Percentiles rank a stretch among this genome's conserved stretches.
phyloP scores from a whole-genome alignment of 1,139 yeast genomes.

The Hansenula lynferdii region DNA sequence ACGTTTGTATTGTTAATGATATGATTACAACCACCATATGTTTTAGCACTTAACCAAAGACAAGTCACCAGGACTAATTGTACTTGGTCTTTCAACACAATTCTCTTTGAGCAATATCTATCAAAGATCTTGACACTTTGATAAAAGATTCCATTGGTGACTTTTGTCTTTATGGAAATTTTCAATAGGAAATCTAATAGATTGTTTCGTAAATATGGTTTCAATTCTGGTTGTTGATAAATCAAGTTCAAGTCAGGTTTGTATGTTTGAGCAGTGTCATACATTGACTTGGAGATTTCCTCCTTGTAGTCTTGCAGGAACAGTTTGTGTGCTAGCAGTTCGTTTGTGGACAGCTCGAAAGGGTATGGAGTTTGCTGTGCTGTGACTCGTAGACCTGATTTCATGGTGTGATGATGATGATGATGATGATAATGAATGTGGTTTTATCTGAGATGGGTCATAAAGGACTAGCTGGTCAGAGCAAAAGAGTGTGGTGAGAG shows the following conservation, averaged over 20 bases:
- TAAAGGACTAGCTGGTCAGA: neutral
- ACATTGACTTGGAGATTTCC: slow-evolving; percentile 42
- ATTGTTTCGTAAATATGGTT: slow-evolving; percentile 41
- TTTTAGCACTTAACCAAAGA: slow-evolving; percentile 60
- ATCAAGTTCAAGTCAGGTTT: slow-evolving; percentile 52
- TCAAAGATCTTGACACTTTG: slow-evolving; percentile 58
- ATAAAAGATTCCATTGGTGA: slow-evolving; percentile 54
- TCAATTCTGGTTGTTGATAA: slow-evolving; percentile 60
- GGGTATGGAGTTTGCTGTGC: slow-evolving; percentile 43
- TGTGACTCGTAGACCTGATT: slow-evolving; percentile 29
- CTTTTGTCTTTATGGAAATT: slow-evolving; percentile 53
- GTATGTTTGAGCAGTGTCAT: slow-evolving; percentile 30
- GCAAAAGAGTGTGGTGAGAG: neutral
- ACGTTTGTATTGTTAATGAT: slow-evolving; percentile 46
- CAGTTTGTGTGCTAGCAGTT: slow-evolving; percentile 41
- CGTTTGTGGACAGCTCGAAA: slow-evolving; percentile 42
- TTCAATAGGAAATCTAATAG: slow-evolving; percentile 55
- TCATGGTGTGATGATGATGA: slow-evolving; percentile 6
- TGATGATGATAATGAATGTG: neutral
- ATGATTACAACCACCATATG: slow-evolving; percentile 69
- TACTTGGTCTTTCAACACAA: slow-evolving; percentile 56
- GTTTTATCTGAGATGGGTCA: neutral
- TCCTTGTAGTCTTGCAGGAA: slow-evolving; percentile 46
- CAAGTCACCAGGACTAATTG: slow-evolving; percentile 64
- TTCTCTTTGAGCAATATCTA: slow-evolving; percentile 60